These are phyloP conservation scores for Neonectria sp. DNA, from an alignment of 2,329 filamentous ascomycete species.

Conservation along the genomic window DNA sequence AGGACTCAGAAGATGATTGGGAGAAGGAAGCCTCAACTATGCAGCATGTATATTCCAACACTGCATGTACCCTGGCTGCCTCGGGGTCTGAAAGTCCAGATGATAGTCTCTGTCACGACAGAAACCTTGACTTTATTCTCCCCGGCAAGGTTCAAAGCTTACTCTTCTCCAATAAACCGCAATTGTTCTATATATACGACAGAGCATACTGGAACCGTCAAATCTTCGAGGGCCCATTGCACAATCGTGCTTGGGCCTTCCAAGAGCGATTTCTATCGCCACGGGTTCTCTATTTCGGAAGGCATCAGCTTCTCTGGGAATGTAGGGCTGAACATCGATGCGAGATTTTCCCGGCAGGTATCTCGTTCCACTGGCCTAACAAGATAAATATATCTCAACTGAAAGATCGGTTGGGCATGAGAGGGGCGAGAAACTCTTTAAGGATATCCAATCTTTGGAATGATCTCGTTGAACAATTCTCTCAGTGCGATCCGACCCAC, in stretches of 20 bases:
- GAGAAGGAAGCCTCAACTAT: constrained; percentile 2
- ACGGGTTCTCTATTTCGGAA: constrained; percentile 2
- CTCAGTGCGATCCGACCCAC: neutral
- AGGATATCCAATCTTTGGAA: no score
- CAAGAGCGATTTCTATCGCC: neutral
- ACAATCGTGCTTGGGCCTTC: constrained; percentile 1
- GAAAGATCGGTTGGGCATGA: no score
- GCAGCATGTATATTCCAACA: neutral
- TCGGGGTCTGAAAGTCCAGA: constrained; percentile 9
- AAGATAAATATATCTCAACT: neutral
- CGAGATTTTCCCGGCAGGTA: neutral
- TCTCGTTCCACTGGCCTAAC: neutral
- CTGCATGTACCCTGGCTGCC: constrained; percentile 13
- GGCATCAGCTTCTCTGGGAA: constrained; percentile 12
- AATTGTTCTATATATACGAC: neutral
- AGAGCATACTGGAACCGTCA: neutral
- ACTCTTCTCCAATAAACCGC: neutral
- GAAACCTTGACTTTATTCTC: neutral
- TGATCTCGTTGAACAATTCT: neutral
- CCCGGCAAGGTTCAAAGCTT: neutral
- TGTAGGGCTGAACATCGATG: constrained; percentile 3
- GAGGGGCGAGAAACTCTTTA: no score
- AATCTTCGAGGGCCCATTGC: neutral
- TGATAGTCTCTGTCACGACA: neutral
- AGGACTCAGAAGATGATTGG: constrained; percentile 5